phyloP scores from a whole-genome alignment of 306 rosid species.

The Alnus glutinosa region DNA sequence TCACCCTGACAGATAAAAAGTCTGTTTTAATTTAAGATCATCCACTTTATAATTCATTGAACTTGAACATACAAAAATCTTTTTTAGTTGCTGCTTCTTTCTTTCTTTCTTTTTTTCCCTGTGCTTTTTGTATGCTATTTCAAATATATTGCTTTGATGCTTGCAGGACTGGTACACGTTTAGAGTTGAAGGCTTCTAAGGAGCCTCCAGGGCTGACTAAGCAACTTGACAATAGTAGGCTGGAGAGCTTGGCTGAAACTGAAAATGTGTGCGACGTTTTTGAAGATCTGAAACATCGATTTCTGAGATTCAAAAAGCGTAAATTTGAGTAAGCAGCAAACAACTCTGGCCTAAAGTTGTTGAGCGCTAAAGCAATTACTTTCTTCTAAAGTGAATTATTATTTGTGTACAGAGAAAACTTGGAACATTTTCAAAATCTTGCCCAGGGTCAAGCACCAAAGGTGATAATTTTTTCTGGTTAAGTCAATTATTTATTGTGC shows the following conservation, averaged over 20 bases:
- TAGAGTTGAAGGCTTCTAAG: constrained; percentile 59
- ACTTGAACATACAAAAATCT: constrained; percentile 4
- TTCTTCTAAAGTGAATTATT: constrained; percentile 30
- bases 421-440: constrained; percentile 69
- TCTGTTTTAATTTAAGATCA: no score
- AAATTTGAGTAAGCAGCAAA: constrained; percentile 61
- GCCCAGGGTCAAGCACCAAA: constrained; percentile 82
- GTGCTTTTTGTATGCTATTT: not conserved
- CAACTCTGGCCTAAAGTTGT: constrained; percentile 19
- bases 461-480: constrained; percentile 39
- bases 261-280: constrained; percentile 52
- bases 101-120: not conserved
- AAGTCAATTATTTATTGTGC: not conserved
- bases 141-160: constrained; percentile 17
- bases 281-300: constrained; percentile 64
- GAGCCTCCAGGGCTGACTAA: constrained; percentile 52
- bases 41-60: constrained; percentile 10
- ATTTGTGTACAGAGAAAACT: constrained; percentile 52
- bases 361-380: constrained; percentile 4
- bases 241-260: constrained; percentile 39
- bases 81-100: not conserved
- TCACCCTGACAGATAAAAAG: no score
- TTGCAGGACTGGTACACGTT: constrained; percentile 53
- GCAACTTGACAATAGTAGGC: constrained; percentile 45
- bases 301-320: constrained; percentile 67